A percentile compares a stretch with the other conserved stretches of the same genome.
These are phyloP conservation scores for Aureoboletus auriporus DNA, from an alignment of 768 basidiomycete species.

Conservation along the genomic window DNA sequence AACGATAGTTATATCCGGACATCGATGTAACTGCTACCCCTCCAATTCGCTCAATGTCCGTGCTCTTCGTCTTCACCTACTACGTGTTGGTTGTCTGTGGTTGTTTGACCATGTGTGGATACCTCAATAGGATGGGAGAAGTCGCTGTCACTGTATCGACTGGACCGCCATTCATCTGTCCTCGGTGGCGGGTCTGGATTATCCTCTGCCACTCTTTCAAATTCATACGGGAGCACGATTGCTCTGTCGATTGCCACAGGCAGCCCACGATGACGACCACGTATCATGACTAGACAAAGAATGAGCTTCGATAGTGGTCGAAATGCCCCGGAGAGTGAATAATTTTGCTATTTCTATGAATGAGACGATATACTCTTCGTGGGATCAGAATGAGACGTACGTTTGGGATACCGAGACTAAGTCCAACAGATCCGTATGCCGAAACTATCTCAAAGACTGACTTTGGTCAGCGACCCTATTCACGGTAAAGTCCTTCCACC, in stretches of 20 bases:
- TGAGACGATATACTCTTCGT: not conserved
- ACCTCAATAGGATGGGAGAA: not conserved
- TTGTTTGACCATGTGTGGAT: not conserved
- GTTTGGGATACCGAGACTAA: constrained; percentile 82
- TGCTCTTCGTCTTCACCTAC: not conserved
- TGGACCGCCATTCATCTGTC: constrained; percentile 12
- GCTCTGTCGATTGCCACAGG: constrained; percentile 89
- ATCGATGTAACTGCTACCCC: not conserved
- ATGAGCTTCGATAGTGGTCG: constrained; percentile 83
- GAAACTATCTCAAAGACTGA: constrained; percentile 85
- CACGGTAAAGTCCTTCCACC: constrained; percentile 22
- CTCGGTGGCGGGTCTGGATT: constrained; percentile 2
- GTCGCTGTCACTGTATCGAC: not conserved
- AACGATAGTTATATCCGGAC: not conserved
- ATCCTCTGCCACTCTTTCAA: constrained; percentile 28
- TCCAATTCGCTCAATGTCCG: not conserved
- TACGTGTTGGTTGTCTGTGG: not conserved
- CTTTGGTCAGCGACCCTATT: not conserved
- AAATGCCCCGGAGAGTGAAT: constrained; percentile 77
- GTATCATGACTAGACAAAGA: constrained; percentile 85
- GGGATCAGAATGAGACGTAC: constrained; percentile 39
- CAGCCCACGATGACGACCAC: constrained; percentile 86
- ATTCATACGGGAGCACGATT: constrained; percentile 73
- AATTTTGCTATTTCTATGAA: constrained; percentile 55
- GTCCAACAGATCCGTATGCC: constrained; percentile 85